Base-by-base conservation (phyloP, 441 rosid species). In the Arabidopsis lyrata region DNA sequence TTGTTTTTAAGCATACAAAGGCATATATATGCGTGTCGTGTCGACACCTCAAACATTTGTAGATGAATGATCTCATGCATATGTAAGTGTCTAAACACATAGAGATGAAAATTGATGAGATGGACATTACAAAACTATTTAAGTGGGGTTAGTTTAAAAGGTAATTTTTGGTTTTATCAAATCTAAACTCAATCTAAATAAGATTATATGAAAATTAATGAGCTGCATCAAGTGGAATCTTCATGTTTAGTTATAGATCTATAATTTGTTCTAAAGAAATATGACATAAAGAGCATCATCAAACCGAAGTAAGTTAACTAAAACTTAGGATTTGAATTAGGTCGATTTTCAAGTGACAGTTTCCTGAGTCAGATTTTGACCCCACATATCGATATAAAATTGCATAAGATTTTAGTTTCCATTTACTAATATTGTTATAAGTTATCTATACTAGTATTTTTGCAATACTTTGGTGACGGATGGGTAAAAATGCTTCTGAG, bases 291-390 rank as follows among this genome's bases (percentile, higher is more conserved):
- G 9, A 35, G 24, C 54, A 58, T 59, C 52, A 65, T 36, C 15
- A 48, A 48, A 58, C 22, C 48, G 8, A 49, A 74, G 36, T 3
- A 39, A 48, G 2, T 5, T 31, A 48, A 57, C 39, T 56, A 18
- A 36, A 39, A 47, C 8, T 27, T 22, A 47, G 15, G 59, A 57
- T 39, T 39, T 2, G 11, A 42, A 42, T 38, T 15, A 59, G 68
- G 78, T 75, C 41, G 34, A 42, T 53, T 67, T 60, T 67, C 78
- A 60, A 60, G 64, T 75, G 74, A 75, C 69, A 61, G 35, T 61
- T 61, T 52, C 54, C 68, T 75, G 63, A 75, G 63, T 75, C 78
- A 53, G 74, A 32, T 61, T 60, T 61, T 68, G 74, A 54, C 70
- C 74, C 56, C 63, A 68, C 70, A 27, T 32, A 68, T 45, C 54